A percentile compares a stretch with the other conserved stretches of the same genome.
phyloP scores from a whole-genome alignment of 345 rosid species.

The Eucalyptus regnans region DNA sequence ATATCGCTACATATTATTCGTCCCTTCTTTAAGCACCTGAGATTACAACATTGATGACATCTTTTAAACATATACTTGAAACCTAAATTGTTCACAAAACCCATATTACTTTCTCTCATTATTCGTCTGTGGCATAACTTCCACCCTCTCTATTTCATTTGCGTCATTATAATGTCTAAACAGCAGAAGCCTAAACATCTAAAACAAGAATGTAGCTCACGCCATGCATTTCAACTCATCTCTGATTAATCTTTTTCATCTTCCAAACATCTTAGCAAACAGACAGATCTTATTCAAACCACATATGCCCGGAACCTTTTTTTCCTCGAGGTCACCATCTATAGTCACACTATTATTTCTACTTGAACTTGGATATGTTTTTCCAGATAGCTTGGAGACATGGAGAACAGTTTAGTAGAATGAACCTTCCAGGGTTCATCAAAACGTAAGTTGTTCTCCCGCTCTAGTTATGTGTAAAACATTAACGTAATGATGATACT shows the following conservation, averaged over 20 bases:
- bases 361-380: background rate
- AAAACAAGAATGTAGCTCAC: background rate
- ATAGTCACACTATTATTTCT: background rate
- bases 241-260: background rate
- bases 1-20: background rate
- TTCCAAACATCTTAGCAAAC: background rate
- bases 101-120: background rate
- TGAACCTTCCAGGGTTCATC: background rate
- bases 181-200: background rate
- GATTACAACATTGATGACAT: background rate
- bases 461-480: background rate
- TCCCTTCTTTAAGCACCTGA: background rate
- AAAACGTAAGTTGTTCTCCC: background rate
- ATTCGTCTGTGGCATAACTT: background rate
- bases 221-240: background rate
- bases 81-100: background rate
- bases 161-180: background rate
- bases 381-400: background rate
- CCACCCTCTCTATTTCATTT: background rate
- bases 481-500: background rate
- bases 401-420: background rate
- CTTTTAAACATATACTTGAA: background rate
- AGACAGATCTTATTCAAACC: background rate
- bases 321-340: background rate
- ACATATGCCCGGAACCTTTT: background rate